These are phyloP conservation scores for Tetracladium maxilliforme DNA, from an alignment of 2,329 filamentous ascomycete species.

Conservation along the genomic window DNA sequence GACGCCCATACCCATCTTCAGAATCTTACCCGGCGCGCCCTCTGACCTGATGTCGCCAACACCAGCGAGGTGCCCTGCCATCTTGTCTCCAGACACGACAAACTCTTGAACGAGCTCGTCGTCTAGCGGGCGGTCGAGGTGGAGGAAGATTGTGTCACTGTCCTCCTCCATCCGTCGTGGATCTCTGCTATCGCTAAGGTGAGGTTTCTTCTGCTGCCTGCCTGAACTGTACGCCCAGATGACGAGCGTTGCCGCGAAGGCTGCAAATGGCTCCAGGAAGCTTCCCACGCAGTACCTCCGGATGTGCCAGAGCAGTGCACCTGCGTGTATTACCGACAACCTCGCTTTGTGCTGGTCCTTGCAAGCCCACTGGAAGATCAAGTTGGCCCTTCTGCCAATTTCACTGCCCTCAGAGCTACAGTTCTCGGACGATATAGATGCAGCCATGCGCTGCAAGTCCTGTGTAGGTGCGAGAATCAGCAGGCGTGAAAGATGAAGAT, in stretches of 20 bases:
- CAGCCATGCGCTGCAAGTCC: constrained; percentile 1
- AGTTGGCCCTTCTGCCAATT: too few species aligned
- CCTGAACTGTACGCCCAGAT: constrained; percentile 22
- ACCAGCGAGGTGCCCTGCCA: constrained; percentile 33
- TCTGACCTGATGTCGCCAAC: constrained; percentile 21
- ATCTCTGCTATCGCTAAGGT: too few species aligned
- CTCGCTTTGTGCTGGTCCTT: constrained; percentile 26
- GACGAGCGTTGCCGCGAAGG: constrained; percentile 20
- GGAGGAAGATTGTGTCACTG: too few species aligned
- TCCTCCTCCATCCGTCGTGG: too few species aligned
- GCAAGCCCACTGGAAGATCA: constrained; percentile 6
- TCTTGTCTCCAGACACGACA: constrained; percentile 30
- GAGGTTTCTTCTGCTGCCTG: not conserved
- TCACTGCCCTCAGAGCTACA: not conserved
- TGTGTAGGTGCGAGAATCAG: constrained; percentile 22
- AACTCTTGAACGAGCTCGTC: constrained; percentile 43
- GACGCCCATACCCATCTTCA: too few species aligned
- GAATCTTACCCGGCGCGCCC: constrained; percentile 3
- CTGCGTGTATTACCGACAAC: constrained; percentile 26
- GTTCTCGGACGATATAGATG: too few species aligned
- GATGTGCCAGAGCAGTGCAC: constrained; percentile 28
- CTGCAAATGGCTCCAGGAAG: constrained; percentile 22
- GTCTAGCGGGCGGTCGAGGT: constrained; percentile 38
- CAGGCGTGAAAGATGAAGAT: constrained; percentile 37
- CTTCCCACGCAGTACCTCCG: constrained; percentile 23